Evolutionary conservation across 2,329 filamentous ascomycete genomes (phyloP), one percentile per base, ranked within the genome.

Genomic region (Colletotrichum camelliae): DNA sequence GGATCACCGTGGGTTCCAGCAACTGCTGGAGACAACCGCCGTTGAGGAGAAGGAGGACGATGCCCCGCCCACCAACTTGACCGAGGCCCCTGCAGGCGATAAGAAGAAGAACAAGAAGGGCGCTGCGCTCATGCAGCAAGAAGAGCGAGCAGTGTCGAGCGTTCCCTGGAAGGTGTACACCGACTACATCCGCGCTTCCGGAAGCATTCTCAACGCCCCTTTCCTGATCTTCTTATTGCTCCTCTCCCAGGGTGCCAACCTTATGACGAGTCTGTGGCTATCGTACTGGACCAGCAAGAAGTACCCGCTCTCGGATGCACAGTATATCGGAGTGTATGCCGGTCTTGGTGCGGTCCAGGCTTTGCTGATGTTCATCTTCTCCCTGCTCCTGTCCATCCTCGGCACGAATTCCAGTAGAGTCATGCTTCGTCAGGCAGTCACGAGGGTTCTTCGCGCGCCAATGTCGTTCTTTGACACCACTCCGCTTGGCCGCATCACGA

Each of bases 381-480:
- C 96, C 39, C 91, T 97, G 18, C 84, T 91, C 7, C 89, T 98
- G 29, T 95, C 96, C 0, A 89, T 96, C 1, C 91, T 94, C 70
- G 95, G 96, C 61, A 98, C 97, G 2, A 92, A 90, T 24, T 91
- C 96, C 7, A 97, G 95, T 81, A 96, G 94, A 83, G 89, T 89
- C 52, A 95, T 98, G 91, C 90, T 98, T 67, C 91, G 94, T 35
- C 89, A 92, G 43, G 96, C 97, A 8, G 94, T 98, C 80, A 92
- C 89, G 10, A 90, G 94, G 18, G 95, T 97, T 1, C 86, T 93
- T n/a, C 88, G 92, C 31, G 92, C 92, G 4, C 92, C 92, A n/a
- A 93, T 93, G 95, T 94, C 94, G 6, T 98, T 98, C 86, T 98
- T 98, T 86, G 97, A 99, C 81, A 98, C 97, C 0, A 98, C 97